Percentiles rank a stretch among this genome's conserved stretches.
phyloP scores from a whole-genome alignment of 331 rosid species.

The Pyrus hybrid region DNA sequence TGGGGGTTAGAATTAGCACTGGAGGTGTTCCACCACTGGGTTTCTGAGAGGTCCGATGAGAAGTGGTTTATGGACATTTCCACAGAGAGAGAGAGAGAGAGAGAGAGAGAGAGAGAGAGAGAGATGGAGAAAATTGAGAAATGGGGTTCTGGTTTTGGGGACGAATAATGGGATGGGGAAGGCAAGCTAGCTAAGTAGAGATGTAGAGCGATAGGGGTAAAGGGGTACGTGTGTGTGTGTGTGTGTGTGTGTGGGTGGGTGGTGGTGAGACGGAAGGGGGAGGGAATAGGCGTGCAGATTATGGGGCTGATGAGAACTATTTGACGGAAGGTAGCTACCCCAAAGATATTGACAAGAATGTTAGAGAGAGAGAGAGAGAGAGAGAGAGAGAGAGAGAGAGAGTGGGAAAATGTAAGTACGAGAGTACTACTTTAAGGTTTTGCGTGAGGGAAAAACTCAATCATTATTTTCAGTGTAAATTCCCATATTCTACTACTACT shows the following conservation, averaged over 20 bases:
- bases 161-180: not conserved
- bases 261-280: not conserved
- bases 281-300: constrained; percentile 39
- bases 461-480: constrained; percentile 32
- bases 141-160: not conserved
- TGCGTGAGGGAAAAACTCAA: constrained; percentile 34
- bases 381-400: not conserved
- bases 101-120: not conserved
- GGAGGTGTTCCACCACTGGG: constrained; percentile 28
- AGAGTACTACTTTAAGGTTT: constrained; percentile 51
- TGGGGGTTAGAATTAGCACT: not conserved
- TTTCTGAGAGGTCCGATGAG: constrained; percentile 38
- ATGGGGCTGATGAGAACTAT: constrained; percentile 63
- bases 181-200: not conserved
- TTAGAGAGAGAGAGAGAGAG: constrained; percentile 20
- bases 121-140: not conserved
- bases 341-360: constrained; percentile 37
- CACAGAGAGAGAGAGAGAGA: not conserved
- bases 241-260: no score
- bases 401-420: constrained; percentile 25
- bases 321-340: constrained; percentile 22
- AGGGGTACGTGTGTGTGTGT: not conserved
- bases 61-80: constrained; percentile 45
- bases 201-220: not conserved
- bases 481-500: not conserved